A percentile compares a stretch with the other conserved stretches of the same genome.
Conservation (phyloP, 1,284 basidiomycete species). For the Ganoderma resinaceum region DNA sequence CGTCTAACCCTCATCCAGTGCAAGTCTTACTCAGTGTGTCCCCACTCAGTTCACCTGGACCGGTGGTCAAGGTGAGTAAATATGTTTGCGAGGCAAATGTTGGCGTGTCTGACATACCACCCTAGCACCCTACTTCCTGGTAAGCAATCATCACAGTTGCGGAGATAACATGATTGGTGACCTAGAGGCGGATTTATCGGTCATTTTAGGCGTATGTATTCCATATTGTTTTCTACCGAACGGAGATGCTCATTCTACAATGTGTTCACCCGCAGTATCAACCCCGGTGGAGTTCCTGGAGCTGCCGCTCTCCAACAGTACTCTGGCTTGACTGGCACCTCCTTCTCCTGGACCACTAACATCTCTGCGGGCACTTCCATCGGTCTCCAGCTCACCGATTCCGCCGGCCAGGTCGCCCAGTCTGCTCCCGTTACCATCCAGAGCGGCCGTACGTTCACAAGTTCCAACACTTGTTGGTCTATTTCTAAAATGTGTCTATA, state of each 20-base stretch:
- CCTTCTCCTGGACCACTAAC: conserved; percentile 40
- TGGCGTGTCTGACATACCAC: not conserved
- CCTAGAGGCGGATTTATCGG: not conserved
- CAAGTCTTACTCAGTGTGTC: conserved; percentile 36
- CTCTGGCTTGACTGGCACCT: conserved; percentile 30
- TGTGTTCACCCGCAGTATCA: conserved; percentile 28
- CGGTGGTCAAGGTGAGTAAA: conserved; percentile 35
- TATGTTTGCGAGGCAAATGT: not conserved
- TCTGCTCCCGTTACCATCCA: conserved; percentile 58
- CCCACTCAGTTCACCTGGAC: conserved; percentile 37
- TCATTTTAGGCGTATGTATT: conserved; percentile 30
- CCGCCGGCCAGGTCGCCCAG: conserved; percentile 52
- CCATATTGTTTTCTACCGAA: not conserved
- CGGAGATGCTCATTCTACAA: not conserved
- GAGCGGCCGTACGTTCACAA: conserved; percentile 47
- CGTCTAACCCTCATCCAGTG: conserved; percentile 20
- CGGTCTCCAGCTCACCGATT: conserved; percentile 61
- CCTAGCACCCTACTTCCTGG: conserved; percentile 40
- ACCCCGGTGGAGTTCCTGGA: conserved; percentile 33
- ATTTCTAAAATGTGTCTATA: conserved; percentile 27
- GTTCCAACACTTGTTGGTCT: conserved; percentile 12
- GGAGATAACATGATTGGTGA: not conserved
- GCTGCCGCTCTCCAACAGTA: conserved; percentile 37
- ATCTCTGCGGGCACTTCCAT: conserved; percentile 45
- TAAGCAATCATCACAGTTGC: conserved; percentile 19